Conservation (phyloP, 2,329 filamentous ascomycete species). For the Talaromyces sp. region DNA sequence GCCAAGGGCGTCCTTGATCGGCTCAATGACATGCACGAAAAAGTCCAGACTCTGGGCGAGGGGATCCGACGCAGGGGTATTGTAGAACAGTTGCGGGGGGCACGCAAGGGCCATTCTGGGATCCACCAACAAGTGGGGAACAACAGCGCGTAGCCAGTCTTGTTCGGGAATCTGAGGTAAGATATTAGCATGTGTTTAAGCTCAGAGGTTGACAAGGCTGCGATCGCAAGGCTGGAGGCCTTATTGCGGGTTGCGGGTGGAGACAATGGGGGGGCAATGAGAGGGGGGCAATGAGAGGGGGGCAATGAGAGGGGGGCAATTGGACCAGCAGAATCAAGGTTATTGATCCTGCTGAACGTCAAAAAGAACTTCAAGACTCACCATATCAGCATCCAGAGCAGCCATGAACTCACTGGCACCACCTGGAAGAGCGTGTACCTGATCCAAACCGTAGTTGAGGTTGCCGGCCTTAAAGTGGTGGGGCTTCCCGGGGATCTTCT, state of each 20-base stretch:
- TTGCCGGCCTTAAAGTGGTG: constrained; percentile 68
- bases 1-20: constrained; percentile 49
- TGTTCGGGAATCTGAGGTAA: constrained; percentile 58
- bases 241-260: too few relatives aligned
- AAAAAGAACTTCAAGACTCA: constrained; percentile 12
- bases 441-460: constrained; percentile 62
- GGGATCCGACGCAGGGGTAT: constrained; percentile 61
- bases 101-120: constrained; percentile 62
- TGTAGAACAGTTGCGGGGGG: constrained; percentile 66
- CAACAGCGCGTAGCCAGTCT: constrained; percentile 60
- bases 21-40: constrained; percentile 59
- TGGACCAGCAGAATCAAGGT: background rate
- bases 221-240: too few relatives aligned
- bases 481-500: constrained; percentile 42
- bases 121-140: constrained; percentile 63
- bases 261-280: background rate
- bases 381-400: constrained; percentile 69
- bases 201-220: background rate
- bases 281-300: background rate
- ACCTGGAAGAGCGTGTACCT: constrained; percentile 54
- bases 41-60: constrained; percentile 61
- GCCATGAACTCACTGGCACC: constrained; percentile 63
- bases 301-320: background rate
- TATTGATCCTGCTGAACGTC: background rate
- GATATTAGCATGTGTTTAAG: background rate